Evolutionary conservation across 1,284 basidiomycete genomes (phyloP).

Genomic region (Puccinia brachypodii): DNA sequence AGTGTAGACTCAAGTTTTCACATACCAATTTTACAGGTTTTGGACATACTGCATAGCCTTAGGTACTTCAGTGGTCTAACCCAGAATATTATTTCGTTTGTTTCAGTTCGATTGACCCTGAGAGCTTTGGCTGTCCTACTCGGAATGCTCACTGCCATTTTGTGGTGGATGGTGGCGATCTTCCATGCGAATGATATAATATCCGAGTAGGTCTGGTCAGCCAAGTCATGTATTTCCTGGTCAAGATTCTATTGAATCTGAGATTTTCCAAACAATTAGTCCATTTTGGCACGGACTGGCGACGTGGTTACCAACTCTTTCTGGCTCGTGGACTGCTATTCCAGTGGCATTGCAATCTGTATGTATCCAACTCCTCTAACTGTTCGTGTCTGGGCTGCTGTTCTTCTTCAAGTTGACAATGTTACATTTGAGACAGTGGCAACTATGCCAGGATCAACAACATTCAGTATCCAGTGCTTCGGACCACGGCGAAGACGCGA

Average conservation of each 20-base stretch:
- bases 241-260: background rate
- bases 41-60: background rate
- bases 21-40: background rate
- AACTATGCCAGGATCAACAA: background rate
- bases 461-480: no score
- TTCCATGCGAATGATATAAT: background rate
- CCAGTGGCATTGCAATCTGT: constrained; percentile 15
- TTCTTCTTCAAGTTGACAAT: background rate
- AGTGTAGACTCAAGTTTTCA: no score
- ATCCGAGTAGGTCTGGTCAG: constrained; percentile 5
- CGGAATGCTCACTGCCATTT: background rate
- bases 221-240: background rate
- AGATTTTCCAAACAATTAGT: background rate
- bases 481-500: no score
- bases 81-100: background rate
- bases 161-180: background rate
- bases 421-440: background rate
- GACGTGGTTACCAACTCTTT: background rate
- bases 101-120: background rate
- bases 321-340: constrained; percentile 3
- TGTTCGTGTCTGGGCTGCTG: no score
- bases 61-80: background rate
- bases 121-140: background rate
- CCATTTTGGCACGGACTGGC: constrained; percentile 9
- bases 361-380: background rate